Evolutionary conservation across 1,284 basidiomycete genomes (phyloP).

Genomic region (Leccinum subspadiceum): DNA sequence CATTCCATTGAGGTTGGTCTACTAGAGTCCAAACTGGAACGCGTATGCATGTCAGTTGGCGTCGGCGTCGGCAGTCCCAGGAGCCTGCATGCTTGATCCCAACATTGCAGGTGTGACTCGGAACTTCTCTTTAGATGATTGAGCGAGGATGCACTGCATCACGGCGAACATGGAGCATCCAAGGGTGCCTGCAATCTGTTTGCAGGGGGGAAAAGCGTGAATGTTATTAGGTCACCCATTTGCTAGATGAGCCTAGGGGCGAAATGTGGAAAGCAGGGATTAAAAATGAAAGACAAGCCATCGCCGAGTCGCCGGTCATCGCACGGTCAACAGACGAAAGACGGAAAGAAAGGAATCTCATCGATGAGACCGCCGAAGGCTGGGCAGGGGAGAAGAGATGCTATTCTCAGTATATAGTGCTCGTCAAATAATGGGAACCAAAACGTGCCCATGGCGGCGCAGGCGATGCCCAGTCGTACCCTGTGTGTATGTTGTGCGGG

Average conservation of each 20-base stretch:
- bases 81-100: neutral
- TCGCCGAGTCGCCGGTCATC: no score
- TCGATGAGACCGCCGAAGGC: no score
- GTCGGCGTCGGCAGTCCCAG: no score
- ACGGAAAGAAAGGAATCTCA: no score
- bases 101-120: neutral
- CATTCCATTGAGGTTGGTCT: neutral
- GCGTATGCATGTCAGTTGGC: neutral
- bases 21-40: neutral
- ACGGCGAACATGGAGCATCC: neutral
- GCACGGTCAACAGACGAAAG: no score
- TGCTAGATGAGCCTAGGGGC: no score
- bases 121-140: neutral
- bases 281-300: no score
- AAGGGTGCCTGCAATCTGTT: neutral
- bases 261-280: no score
- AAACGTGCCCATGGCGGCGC: slow-evolving; percentile 27
- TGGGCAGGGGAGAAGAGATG: neutral
- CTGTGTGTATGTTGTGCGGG: slow-evolving; percentile 12
- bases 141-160: neutral
- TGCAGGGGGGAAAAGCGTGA: neutral
- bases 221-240: neutral
- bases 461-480: slow-evolving; percentile 29
- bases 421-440: neutral
- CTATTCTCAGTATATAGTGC: neutral